Evolutionary conservation across 805 yeast genomes (phyloP).

Genomic region (Yarrowia sp.): DNA sequence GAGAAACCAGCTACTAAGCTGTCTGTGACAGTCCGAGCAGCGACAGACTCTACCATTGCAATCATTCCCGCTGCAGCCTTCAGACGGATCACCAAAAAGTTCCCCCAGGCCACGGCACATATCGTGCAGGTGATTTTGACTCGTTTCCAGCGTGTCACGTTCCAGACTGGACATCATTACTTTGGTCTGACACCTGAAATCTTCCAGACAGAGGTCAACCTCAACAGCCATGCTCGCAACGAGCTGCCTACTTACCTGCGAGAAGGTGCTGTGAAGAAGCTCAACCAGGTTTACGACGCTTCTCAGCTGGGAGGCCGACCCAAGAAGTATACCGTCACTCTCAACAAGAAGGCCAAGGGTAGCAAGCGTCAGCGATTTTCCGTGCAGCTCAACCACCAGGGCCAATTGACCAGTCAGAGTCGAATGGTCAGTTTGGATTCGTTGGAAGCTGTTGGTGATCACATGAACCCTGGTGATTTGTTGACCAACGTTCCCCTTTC

Average conservation of each 20-base stretch:
- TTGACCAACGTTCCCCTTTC: slow-evolving; percentile 69
- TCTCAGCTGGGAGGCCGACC: slow-evolving; percentile 21
- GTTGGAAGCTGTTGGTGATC: slow-evolving; percentile 32
- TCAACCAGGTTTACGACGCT: slow-evolving; percentile 29
- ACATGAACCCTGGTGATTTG: slow-evolving; percentile 79
- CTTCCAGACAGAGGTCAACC: slow-evolving; percentile 65
- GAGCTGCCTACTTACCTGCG: slow-evolving; percentile 57
- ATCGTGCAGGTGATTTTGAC: slow-evolving; percentile 90
- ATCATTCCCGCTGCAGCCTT: slow-evolving; percentile 87
- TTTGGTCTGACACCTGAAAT: slow-evolving; percentile 81
- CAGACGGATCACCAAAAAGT: slow-evolving; percentile 62
- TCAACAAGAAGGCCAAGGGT: slow-evolving; percentile 18
- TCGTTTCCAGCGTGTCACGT: slow-evolving; percentile 82
- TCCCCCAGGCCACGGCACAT: slow-evolving; percentile 88
- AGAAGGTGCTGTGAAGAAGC: slow-evolving; percentile 14
- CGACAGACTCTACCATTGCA: slow-evolving; percentile 76
- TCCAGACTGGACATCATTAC: slow-evolving; percentile 84
- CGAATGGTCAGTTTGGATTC: slow-evolving; percentile 28
- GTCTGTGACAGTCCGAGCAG: slow-evolving; percentile 69
- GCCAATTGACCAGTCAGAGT: background rate
- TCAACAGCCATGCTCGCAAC: slow-evolving; percentile 51
- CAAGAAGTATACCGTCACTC: slow-evolving; percentile 24
- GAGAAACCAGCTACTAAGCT: slow-evolving; percentile 28
- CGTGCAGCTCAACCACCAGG: slow-evolving; percentile 4
- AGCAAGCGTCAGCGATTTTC: slow-evolving; percentile 27